Evolutionary conservation across 805 yeast genomes (phyloP), one percentile per base, ranked within the genome.

Genomic region (Hanseniaspora mollemarum): DNA sequence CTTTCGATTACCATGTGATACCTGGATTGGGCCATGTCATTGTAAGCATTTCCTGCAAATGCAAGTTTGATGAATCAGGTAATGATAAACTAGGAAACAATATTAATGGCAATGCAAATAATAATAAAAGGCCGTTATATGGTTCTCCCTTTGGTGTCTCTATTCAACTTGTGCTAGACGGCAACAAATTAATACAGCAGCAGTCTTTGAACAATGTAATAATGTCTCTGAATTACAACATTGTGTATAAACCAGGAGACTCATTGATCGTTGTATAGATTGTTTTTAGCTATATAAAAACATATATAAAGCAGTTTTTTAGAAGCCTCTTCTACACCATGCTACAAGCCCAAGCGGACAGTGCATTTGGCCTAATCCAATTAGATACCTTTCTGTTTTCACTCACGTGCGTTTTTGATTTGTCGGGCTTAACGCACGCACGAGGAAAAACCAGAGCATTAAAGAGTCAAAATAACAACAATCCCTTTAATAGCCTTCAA

Each of bases 51-150:
- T 69, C 70, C 46, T 68, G 77, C 15, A 83, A 81, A 61, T 83
- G 83, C 12, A 70, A 80, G 54, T 83, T 83, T 57, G 92, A 84
- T 62, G 92, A 84, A 59, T 74, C 81, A 49, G 92, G 92, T 0
- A 73, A 69, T 54, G 80, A 78, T 54, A 74, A 79, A 59, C 58
- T 87, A 1, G 83, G 80, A 51, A 71, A 77, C 19, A 75, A 87
- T 0, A 79, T 79, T 42, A 62, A 80, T 16, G 55, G 46, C n/a
- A 54, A 35, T 9, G 38, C 24, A 49, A 54, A 46, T 51, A 53
- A 22, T 54, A 46, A 28, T 56, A 57, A 61, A n/a, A 71, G 83
- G 60, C 71, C 78, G 2, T 49, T 75, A 1, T 82, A 83, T 82
- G 79, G 90, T 7, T 69, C 81, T 5, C 78, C 83, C 77, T 78